Conservation (phyloP, 805 yeast species). For the Candida pseudofarinosa region DNA sequence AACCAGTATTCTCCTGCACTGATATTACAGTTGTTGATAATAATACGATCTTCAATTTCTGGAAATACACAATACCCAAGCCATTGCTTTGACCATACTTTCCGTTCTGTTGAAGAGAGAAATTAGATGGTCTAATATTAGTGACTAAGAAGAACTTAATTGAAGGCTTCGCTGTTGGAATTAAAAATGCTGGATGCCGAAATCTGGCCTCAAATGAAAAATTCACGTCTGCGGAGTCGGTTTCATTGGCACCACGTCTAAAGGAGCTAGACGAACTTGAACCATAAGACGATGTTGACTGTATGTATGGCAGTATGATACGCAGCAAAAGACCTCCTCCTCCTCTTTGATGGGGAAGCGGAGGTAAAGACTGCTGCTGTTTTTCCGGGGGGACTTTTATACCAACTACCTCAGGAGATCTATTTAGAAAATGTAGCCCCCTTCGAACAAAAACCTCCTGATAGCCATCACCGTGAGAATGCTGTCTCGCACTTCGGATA, state of each 20-base stretch:
- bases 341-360: conserved; percentile 13
- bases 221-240: conserved; percentile 32
- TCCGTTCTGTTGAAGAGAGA: conserved; percentile 26
- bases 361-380: conserved; percentile 14
- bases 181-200: conserved; percentile 42
- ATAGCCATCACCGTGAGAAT: conserved; percentile 17
- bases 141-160: conserved; percentile 30
- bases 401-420: conserved; percentile 44
- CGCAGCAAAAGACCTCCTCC: conserved; percentile 15
- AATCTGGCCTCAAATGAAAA: conserved; percentile 47
- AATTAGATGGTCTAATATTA: conserved; percentile 23
- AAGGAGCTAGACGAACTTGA: conserved; percentile 9
- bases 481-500: conserved; percentile 16
- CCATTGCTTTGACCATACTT: conserved; percentile 43
- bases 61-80: conserved; percentile 42
- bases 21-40: conserved; percentile 23
- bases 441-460: conserved; percentile 44
- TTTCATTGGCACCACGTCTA: conserved; percentile 13
- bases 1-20: conserved; percentile 22
- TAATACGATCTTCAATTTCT: conserved; percentile 32
- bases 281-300: background rate
- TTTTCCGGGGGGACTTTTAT: conserved; percentile 21
- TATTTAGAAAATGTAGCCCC: conserved; percentile 32
- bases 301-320: conserved; percentile 15
- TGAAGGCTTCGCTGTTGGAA: conserved; percentile 40